Conservation (phyloP, 2,329 filamentous ascomycete species). For the Paracorniculantispora psalliotae region DNA sequence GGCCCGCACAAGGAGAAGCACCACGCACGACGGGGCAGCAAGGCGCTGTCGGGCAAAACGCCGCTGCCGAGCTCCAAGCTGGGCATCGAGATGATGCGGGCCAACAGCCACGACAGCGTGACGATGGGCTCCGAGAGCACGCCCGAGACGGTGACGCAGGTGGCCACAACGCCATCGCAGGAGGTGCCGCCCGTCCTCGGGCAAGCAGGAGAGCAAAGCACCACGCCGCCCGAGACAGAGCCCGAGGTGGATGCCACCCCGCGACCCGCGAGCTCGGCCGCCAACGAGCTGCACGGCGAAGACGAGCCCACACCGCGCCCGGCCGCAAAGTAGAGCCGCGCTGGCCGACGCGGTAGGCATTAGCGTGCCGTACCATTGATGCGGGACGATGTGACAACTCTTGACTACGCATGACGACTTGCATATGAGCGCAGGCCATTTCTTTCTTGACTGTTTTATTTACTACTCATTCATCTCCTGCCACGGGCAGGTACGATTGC, state of each 20-base stretch:
- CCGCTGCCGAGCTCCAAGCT: conserved; percentile 77
- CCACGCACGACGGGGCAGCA: conserved; percentile 37
- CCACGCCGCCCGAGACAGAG: conserved; percentile 9
- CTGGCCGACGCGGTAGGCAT: conserved; percentile 15
- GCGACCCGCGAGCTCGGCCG: conserved; percentile 26
- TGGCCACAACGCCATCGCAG: conserved; percentile 43
- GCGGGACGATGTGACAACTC: too few species aligned
- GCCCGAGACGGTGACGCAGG: conserved; percentile 47
- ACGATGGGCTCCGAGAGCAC: conserved; percentile 46
- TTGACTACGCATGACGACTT: too few species aligned
- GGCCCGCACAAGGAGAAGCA: conserved; percentile 36
- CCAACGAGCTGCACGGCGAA: neutral
- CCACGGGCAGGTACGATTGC: conserved; percentile 16
- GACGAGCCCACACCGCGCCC: conserved; percentile 37
- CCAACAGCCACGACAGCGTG: conserved; percentile 86
- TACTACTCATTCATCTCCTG: conserved; percentile 11
- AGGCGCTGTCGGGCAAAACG: conserved; percentile 39
- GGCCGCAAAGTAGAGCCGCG: conserved; percentile 14
- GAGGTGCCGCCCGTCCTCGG: conserved; percentile 32
- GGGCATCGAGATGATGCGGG: conserved; percentile 96
- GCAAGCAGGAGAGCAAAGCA: conserved; percentile 13
- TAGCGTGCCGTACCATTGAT: too few species aligned
- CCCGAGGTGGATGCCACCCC: conserved; percentile 41
- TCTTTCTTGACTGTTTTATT: conserved; percentile 7
- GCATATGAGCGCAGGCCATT: too few species aligned